These are phyloP conservation scores for Serpula lacrymans DNA, from an alignment of 768 basidiomycete species.

Conservation along the genomic window DNA sequence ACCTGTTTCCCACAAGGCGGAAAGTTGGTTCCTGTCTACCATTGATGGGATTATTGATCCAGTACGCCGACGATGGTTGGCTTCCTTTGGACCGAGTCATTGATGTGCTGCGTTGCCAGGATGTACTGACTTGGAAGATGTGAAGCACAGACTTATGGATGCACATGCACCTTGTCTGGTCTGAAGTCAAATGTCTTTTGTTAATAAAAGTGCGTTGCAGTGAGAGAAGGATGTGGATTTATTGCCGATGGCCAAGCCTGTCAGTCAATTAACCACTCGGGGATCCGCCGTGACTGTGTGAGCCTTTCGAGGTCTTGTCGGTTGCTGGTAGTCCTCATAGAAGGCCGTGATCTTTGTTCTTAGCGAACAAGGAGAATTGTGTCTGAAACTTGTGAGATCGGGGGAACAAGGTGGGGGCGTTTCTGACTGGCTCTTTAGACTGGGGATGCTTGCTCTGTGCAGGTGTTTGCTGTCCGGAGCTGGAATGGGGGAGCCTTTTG, in stretches of 20 bases:
- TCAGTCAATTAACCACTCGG: slow-evolving; percentile 32
- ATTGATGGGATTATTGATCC: too few species aligned
- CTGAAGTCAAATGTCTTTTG: slow-evolving; percentile 29
- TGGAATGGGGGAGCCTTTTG: too few species aligned
- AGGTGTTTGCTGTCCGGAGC: too few species aligned
- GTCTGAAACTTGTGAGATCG: slow-evolving; percentile 43
- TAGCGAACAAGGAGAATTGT: slow-evolving; percentile 26
- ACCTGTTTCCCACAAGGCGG: too few species aligned
- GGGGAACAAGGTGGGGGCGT: slow-evolving; percentile 41
- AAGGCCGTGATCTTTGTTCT: slow-evolving; percentile 28
- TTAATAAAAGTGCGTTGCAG: slow-evolving; percentile 20
- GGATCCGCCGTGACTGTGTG: slow-evolving; percentile 27
- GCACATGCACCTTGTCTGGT: neutral
- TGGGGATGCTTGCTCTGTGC: slow-evolving; percentile 14
- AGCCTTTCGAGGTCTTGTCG: slow-evolving; percentile 13
- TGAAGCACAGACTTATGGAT: too few species aligned
- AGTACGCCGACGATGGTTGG: too few species aligned
- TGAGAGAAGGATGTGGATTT: slow-evolving; percentile 36
- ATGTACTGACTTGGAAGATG: too few species aligned
- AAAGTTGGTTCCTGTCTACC: too few species aligned
- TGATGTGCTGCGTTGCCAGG: too few species aligned
- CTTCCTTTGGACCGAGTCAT: too few species aligned
- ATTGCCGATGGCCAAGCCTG: slow-evolving; percentile 34
- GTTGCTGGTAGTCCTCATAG: slow-evolving; percentile 30
- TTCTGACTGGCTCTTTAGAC: slow-evolving; percentile 16